Evolutionary conservation across 2,329 filamentous ascomycete species (phyloP).

Genomic region (Fusarium napiforme): DNA sequence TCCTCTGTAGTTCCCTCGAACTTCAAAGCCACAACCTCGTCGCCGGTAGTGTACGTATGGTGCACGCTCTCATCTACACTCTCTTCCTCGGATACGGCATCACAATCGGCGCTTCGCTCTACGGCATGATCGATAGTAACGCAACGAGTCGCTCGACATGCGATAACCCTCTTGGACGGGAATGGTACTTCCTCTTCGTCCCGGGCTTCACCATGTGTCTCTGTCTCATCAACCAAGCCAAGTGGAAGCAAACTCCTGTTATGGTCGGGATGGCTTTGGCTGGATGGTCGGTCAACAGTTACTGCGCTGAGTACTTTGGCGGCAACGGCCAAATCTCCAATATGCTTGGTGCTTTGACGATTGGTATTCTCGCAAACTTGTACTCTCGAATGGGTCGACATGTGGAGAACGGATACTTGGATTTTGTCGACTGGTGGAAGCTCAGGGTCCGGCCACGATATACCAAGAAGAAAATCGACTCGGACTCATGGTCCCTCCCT

Average conservation of each 20-base stretch:
- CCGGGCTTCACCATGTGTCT: slow-evolving; percentile 78
- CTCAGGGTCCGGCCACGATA: slow-evolving; percentile 53
- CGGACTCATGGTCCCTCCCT: slow-evolving; percentile 49
- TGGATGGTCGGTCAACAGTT: slow-evolving; percentile 81
- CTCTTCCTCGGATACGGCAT: slow-evolving; percentile 80
- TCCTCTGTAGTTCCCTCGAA: slow-evolving; percentile 65
- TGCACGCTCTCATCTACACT: slow-evolving; percentile 80
- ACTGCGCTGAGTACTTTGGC: slow-evolving; percentile 72
- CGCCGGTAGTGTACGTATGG: slow-evolving; percentile 78
- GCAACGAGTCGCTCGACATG: slow-evolving; percentile 61
- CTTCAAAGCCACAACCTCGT: slow-evolving; percentile 77
- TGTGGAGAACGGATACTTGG: slow-evolving; percentile 65
- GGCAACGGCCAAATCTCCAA: slow-evolving; percentile 80
- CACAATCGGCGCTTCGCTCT: slow-evolving; percentile 74
- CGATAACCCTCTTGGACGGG: slow-evolving; percentile 55
- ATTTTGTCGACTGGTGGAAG: slow-evolving; percentile 63
- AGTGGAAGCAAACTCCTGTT: slow-evolving; percentile 79
- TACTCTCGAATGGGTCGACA: slow-evolving; percentile 76
- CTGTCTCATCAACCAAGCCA: slow-evolving; percentile 83
- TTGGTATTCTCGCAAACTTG: slow-evolving; percentile 82
- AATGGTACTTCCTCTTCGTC: slow-evolving; percentile 76
- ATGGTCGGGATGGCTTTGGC: slow-evolving; percentile 80
- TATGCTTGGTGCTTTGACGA: slow-evolving; percentile 79
- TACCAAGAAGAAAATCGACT: slow-evolving; percentile 41
- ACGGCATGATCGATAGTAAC: slow-evolving; percentile 69